phyloP scores from a whole-genome alignment of 2,329 filamentous ascomycete genomes.

The Macrophomina phaseolina region DNA sequence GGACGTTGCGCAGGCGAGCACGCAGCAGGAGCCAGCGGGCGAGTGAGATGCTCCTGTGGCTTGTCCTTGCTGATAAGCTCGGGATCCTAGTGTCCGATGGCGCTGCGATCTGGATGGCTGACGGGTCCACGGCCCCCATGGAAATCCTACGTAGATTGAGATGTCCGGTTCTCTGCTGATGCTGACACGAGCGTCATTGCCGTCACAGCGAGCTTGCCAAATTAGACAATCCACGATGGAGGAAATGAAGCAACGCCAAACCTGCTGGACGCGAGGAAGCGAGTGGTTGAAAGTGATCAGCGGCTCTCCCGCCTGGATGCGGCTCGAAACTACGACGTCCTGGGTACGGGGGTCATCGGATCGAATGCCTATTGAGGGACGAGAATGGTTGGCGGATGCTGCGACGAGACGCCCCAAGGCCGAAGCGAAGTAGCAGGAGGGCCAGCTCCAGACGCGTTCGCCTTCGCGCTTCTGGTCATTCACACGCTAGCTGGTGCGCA shows the following conservation, averaged over 20 bases:
- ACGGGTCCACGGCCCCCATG: conserved; percentile 1
- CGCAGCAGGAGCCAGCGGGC: conserved; percentile 11
- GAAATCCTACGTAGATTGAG: conserved; percentile 9
- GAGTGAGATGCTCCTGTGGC: conserved; percentile 16
- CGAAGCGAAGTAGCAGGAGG: conserved; percentile 24
- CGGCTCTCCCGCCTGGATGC: not conserved
- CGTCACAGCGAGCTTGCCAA: not conserved
- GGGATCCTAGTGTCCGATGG: not conserved
- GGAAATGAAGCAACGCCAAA: not conserved
- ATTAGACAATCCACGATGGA: not conserved
- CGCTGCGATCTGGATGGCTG: conserved; percentile 9
- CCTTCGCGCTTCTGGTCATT: conserved; percentile 6
- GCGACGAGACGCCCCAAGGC: conserved; percentile 1
- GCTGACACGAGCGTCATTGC: not conserved
- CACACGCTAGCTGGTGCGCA: conserved; percentile 5
- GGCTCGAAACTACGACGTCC: not conserved
- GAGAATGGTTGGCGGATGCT: not conserved
- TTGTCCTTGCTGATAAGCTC: conserved; percentile 19
- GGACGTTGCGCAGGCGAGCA: conserved; percentile 18
- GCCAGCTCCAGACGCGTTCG: conserved; percentile 11
- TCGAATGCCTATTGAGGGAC: conserved; percentile 13
- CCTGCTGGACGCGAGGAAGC: not conserved
- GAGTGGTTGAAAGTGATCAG: not conserved
- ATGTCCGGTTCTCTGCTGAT: not conserved
- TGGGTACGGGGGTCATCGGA: conserved; percentile 7